Evolutionary conservation across 2,329 filamentous ascomycete genomes (phyloP).

Genomic region (Cladobotryum protrusum): DNA sequence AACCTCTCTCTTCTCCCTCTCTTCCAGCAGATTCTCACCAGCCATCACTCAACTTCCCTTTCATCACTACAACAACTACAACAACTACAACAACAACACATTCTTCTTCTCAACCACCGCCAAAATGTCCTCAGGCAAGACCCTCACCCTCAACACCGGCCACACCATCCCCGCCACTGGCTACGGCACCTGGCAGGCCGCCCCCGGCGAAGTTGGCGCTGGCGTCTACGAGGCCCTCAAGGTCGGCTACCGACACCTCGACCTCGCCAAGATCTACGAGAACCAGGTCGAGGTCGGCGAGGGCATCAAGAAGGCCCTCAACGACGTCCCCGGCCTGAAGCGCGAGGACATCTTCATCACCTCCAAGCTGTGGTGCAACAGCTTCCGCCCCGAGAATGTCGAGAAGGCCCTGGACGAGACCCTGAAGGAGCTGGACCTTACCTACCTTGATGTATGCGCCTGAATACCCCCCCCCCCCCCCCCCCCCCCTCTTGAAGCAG

Average conservation of each 20-base stretch:
- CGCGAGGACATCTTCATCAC: constrained; percentile 45
- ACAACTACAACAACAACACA: background rate
- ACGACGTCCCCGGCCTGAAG: constrained; percentile 44
- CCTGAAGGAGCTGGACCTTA: constrained; percentile 48
- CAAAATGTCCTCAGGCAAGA: constrained; percentile 49
- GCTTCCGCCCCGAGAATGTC: constrained; percentile 53
- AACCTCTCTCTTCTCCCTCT: background rate
- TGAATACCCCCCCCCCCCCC: background rate
- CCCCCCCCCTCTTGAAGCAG: background rate
- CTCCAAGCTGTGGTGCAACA: constrained; percentile 57
- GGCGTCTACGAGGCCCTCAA: constrained; percentile 60
- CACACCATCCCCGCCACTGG: constrained; percentile 58
- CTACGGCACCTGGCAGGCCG: constrained; percentile 61
- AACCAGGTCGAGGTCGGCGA: constrained; percentile 57
- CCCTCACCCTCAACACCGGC: constrained; percentile 57
- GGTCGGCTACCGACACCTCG: constrained; percentile 58
- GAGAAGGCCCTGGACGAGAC: constrained; percentile 50
- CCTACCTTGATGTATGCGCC: constrained; percentile 47
- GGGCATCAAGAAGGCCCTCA: constrained; percentile 44
- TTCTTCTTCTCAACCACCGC: constrained; percentile 1
- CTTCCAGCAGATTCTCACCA: background rate
- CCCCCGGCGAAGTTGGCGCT: constrained; percentile 56
- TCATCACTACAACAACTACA: background rate
- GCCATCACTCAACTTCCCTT: background rate
- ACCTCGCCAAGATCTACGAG: constrained; percentile 50